phyloP scores from a whole-genome alignment of 1,284 basidiomycete genomes.

The Apiotrichum porosum region DNA sequence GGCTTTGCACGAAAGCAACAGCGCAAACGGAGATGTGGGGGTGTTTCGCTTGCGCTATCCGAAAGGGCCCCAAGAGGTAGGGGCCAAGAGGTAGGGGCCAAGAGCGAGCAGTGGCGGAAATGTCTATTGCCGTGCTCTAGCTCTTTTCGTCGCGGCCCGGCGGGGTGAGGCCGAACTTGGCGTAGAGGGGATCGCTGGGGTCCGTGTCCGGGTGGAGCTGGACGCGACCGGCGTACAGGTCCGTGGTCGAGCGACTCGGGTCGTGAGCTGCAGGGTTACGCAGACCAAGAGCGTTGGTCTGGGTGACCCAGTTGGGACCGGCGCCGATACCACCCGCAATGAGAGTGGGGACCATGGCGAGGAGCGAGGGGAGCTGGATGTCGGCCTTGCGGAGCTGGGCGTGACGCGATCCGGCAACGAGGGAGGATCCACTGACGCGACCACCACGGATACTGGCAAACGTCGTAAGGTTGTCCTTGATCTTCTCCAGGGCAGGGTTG shows the following conservation, averaged over 20 bases:
- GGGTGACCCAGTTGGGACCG: conserved; percentile 51
- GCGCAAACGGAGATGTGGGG: too few relatives aligned
- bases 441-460: conserved; percentile 81
- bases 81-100: too few relatives aligned
- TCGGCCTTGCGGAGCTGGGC: conserved; percentile 55
- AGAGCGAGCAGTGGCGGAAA: too few relatives aligned
- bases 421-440: conserved; percentile 62
- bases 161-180: conserved; percentile 33
- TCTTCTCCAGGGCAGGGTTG: conserved; percentile 53
- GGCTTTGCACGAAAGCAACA: too few relatives aligned
- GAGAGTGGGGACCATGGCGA: conserved; percentile 84
- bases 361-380: conserved; percentile 56
- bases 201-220: conserved; percentile 81
- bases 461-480: conserved; percentile 76
- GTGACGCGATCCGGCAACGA: conserved; percentile 71
- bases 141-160: conserved; percentile 3
- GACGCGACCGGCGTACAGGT: conserved; percentile 59
- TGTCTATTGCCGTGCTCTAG: too few relatives aligned
- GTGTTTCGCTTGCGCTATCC: too few relatives aligned
- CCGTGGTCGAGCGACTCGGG: conserved; percentile 34
- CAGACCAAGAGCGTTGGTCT: conserved; percentile 20
- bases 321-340: conserved; percentile 77
- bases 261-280: conserved; percentile 38
- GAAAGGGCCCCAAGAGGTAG: too few relatives aligned
- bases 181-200: conserved; percentile 45